Evolutionary conservation across 169 alveolate species (phyloP).

Genomic region (Plasmodium gaboni): DNA sequence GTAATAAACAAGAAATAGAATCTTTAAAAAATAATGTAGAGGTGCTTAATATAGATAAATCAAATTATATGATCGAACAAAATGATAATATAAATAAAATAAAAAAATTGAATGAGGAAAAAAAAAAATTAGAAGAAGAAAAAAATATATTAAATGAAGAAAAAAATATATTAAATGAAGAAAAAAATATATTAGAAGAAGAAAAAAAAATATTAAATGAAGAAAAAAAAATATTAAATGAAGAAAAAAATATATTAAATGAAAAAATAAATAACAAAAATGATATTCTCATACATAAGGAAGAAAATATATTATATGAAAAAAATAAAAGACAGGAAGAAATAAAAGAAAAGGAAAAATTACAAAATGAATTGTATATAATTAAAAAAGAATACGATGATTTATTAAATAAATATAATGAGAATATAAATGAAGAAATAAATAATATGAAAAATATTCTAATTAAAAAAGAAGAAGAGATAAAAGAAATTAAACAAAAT

Average conservation of each 20-base stretch:
- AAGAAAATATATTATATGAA: no score
- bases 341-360: neutral
- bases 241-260: neutral
- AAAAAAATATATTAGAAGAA: neutral
- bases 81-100: neutral
- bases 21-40: neutral
- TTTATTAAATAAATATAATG: neutral
- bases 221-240: neutral
- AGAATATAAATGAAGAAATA: neutral
- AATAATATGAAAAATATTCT: slow-evolving; percentile 5
- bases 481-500: slow-evolving; percentile 5
- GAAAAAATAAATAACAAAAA: no score
- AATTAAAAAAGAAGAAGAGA: neutral
- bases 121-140: neutral
- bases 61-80: neutral
- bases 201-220: neutral
- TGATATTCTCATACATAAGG: no score
- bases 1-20: neutral
- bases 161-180: neutral
- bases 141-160: neutral
- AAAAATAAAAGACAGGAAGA: neutral
- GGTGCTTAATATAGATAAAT: neutral
- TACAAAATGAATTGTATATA: slow-evolving; percentile 8
- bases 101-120: neutral
- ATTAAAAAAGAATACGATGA: neutral